A percentile compares a stretch with the other conserved stretches of the same genome.
phyloP scores from a whole-genome alignment of 192 early-diverging fungal genomes.

The Podila verticillata region DNA sequence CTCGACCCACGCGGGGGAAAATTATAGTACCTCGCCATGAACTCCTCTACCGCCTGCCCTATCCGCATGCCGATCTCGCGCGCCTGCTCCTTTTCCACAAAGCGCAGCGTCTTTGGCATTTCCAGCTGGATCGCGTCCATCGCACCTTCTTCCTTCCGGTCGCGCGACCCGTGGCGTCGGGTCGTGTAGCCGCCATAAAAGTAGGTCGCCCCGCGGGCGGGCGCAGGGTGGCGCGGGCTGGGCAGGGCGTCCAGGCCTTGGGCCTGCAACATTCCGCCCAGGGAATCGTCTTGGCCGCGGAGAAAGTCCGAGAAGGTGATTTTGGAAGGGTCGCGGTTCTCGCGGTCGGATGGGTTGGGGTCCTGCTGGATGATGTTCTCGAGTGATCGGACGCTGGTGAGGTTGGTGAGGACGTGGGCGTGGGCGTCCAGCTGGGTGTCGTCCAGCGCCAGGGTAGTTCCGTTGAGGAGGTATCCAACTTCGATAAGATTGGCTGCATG shows the following conservation, averaged over 20 bases:
- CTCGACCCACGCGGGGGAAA: too few species aligned
- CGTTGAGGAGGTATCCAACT: constrained; percentile 35
- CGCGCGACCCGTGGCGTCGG: constrained; percentile 17
- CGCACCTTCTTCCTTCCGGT: not conserved
- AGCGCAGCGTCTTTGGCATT: constrained; percentile 26
- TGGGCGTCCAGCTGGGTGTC: constrained; percentile 9
- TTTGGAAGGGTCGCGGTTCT: too few species aligned
- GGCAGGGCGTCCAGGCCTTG: constrained; percentile 24
- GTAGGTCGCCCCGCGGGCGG: constrained; percentile 15
- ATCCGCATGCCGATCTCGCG: constrained; percentile 32
- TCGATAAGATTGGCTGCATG: constrained; percentile 41
- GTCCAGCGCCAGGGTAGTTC: constrained; percentile 8
- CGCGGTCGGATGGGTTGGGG: not conserved
- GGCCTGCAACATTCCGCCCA: constrained; percentile 36
- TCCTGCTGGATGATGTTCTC: not conserved
- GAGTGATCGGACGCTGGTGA: constrained; percentile 24
- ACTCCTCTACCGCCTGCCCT: constrained; percentile 27
- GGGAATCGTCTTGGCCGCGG: constrained; percentile 19
- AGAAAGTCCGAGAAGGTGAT: constrained; percentile 10
- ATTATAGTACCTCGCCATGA: constrained; percentile 18
- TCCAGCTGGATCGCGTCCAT: constrained; percentile 45
- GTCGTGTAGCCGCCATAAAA: constrained; percentile 39
- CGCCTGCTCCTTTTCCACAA: constrained; percentile 21
- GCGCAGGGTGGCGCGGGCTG: constrained; percentile 10
- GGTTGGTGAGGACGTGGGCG: not conserved